Conservation (phyloP, 345 rosid species). For the Arabidopsis suecica region DNA sequence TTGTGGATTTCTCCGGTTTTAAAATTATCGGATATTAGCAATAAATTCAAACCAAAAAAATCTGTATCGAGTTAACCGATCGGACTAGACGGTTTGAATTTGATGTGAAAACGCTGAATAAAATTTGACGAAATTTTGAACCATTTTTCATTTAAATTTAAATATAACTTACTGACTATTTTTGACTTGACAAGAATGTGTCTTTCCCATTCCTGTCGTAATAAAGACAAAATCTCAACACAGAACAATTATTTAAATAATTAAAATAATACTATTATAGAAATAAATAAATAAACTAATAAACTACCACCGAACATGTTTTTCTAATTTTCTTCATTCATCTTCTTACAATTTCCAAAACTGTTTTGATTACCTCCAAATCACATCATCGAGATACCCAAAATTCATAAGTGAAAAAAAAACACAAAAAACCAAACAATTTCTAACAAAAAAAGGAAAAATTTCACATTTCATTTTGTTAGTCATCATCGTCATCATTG, state of each 20-base stretch:
- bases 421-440: slow-evolving; percentile 10
- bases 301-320: not conserved
- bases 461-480: not conserved
- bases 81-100: no score
- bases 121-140: slow-evolving; percentile 18
- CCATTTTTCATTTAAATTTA: not conserved
- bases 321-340: not conserved
- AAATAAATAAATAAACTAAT: not conserved
- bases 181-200: slow-evolving; percentile 27
- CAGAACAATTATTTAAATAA: slow-evolving; percentile 8
- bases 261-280: not conserved
- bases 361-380: not conserved
- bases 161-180: not conserved
- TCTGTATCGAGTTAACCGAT: no score
- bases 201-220: slow-evolving; percentile 22
- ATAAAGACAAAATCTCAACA: slow-evolving; percentile 25
- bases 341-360: slow-evolving; percentile 10
- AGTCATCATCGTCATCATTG: slow-evolving; percentile 23
- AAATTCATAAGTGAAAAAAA: not conserved
- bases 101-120: not conserved
- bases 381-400: slow-evolving; percentile 1
- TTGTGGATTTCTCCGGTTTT: no score
- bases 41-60: no score
- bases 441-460: not conserved
- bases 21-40: no score